Conservation (phyloP, 805 yeast genomes). For the Saturnispora sanitii region DNA sequence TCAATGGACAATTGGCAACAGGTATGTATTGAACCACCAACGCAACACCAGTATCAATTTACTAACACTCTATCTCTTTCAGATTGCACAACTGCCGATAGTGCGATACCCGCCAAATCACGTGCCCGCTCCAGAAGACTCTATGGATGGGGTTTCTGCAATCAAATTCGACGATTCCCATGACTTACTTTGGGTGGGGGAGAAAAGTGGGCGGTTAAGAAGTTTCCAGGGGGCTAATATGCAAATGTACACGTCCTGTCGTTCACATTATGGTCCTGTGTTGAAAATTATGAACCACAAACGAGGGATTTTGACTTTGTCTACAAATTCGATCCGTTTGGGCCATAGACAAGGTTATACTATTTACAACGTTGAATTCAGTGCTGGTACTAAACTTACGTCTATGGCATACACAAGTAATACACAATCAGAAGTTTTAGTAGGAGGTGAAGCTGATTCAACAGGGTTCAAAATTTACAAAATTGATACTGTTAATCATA, state of each 20-base stretch:
- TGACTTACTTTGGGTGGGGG: conserved; percentile 83
- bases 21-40: conserved; percentile 1
- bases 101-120: conserved; percentile 19
- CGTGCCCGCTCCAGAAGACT: conserved; percentile 12
- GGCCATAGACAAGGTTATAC: conserved; percentile 50
- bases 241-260: conserved; percentile 47
- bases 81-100: conserved; percentile 6
- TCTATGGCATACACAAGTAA: conserved; percentile 35
- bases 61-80: background rate
- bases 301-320: conserved; percentile 49
- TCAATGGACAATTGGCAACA: conserved; percentile 11
- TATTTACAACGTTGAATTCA: conserved; percentile 25
- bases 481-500: conserved; percentile 34
- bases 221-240: conserved; percentile 38
- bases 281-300: conserved; percentile 44
- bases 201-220: conserved; percentile 42
- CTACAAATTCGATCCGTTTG: conserved; percentile 41
- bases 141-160: conserved; percentile 20
- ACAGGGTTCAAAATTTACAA: conserved; percentile 28
- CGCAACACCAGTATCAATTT: background rate
- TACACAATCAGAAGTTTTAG: conserved; percentile 34
- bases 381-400: conserved; percentile 25
- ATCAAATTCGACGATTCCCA: conserved; percentile 57
- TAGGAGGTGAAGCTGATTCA: conserved; percentile 29
- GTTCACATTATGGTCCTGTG: conserved; percentile 42